Evolutionary conservation across 192 early-diverging fungal species (phyloP).

Genomic region (Phlyctochytrium planicorne): DNA sequence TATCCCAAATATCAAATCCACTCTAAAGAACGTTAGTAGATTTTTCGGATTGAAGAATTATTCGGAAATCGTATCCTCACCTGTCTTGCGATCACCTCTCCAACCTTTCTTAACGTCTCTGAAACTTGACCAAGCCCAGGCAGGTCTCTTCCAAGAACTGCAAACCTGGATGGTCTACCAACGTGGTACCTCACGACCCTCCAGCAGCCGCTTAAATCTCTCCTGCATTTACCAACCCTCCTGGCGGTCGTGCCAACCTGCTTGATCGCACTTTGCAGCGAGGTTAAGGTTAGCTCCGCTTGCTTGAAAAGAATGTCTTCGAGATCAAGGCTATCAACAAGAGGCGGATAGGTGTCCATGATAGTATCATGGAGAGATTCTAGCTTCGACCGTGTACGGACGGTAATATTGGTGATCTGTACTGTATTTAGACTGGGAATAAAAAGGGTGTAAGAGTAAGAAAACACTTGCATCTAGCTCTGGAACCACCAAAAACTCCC

Average conservation of each 20-base stretch:
- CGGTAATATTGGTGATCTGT: constrained; percentile 15
- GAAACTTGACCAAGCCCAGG: background rate
- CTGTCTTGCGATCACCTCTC: constrained; percentile 7
- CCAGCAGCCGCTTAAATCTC: constrained; percentile 1
- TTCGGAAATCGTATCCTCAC: constrained; percentile 5
- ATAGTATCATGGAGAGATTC: constrained; percentile 23
- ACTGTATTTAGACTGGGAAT: background rate
- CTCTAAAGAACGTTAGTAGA: constrained; percentile 4
- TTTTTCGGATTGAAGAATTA: background rate
- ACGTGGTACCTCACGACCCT: constrained; percentile 15
- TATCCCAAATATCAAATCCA: background rate
- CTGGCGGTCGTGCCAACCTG: background rate
- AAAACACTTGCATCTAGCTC: constrained; percentile 27
- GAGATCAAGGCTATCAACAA: constrained; percentile 11
- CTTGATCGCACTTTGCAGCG: constrained; percentile 1
- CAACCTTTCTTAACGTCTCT: background rate
- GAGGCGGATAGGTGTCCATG: constrained; percentile 12
- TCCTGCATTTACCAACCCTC: background rate
- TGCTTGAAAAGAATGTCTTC: background rate
- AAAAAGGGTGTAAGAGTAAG: no score
- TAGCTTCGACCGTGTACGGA: constrained; percentile 11
- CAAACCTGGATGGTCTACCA: background rate
- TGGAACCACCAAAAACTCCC: constrained; percentile 25
- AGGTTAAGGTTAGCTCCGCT: background rate
- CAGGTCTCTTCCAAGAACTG: background rate